Evolutionary conservation across 2,329 filamentous ascomycete genomes (phyloP).

Genomic region (Xylaria digitata): DNA sequence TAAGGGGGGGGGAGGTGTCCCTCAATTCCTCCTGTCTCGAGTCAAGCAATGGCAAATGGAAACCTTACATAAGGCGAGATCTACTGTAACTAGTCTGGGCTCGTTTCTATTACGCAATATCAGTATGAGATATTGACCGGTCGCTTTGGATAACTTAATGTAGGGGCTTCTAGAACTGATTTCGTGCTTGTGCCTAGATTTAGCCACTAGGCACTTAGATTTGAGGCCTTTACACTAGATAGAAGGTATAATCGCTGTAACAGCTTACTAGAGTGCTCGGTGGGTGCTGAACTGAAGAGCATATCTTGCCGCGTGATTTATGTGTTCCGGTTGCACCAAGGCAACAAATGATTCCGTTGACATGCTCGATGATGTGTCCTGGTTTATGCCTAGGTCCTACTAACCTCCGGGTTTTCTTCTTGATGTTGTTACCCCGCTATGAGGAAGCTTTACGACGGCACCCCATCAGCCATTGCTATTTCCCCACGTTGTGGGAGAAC

Average conservation of each 20-base stretch:
- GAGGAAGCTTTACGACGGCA: slow-evolving; percentile 35
- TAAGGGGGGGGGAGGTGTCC: slow-evolving; percentile 21
- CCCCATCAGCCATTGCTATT: slow-evolving; percentile 49
- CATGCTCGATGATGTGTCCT: slow-evolving; percentile 41
- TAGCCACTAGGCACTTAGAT: slow-evolving; percentile 6
- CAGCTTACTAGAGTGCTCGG: slow-evolving; percentile 19
- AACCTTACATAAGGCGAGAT: slow-evolving; percentile 21
- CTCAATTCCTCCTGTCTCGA: slow-evolving; percentile 8
- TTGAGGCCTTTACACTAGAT: background rate
- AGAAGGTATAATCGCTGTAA: background rate
- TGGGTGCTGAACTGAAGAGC: slow-evolving; percentile 9
- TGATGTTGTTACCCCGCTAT: slow-evolving; percentile 44
- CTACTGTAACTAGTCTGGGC: slow-evolving; percentile 15
- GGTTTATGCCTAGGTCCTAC: slow-evolving; percentile 36
- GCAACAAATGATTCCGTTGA: slow-evolving; percentile 40
- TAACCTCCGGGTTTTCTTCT: slow-evolving; percentile 25
- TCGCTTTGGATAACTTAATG: background rate
- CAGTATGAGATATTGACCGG: slow-evolving; percentile 6
- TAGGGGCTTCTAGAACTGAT: background rate
- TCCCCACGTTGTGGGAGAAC: slow-evolving; percentile 55
- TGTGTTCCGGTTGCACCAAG: slow-evolving; percentile 37
- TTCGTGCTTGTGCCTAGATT: slow-evolving; percentile 13
- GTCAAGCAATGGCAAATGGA: slow-evolving; percentile 3
- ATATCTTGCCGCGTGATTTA: slow-evolving; percentile 34
- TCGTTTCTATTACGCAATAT: slow-evolving; percentile 11